Percentiles rank a stretch among this genome's conserved stretches.
Conservation (phyloP, 225 moss, liverwort and hornwort genomes). For the Sphagnum contortum region DNA sequence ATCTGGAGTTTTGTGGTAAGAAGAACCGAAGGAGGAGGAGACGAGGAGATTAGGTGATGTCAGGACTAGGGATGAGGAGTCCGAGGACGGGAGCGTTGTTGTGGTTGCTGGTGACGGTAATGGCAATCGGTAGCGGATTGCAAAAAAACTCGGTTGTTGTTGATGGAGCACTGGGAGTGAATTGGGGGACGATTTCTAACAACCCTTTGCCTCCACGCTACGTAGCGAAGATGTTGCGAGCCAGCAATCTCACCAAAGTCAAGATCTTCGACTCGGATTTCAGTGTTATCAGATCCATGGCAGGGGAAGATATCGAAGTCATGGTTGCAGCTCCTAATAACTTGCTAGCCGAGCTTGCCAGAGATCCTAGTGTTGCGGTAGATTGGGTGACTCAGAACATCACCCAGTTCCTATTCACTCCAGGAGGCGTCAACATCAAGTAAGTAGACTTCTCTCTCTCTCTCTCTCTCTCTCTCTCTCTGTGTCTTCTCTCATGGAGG, state of each 20-base stretch:
- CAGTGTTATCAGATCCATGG: constrained; percentile 44
- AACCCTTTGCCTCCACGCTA: constrained; percentile 54
- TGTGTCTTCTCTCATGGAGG: no score
- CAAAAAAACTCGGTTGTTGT: no score
- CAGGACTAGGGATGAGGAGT: no score
- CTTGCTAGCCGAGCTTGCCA: constrained; percentile 52
- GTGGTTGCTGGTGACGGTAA: no score
- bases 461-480: no score
- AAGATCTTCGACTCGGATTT: constrained; percentile 81
- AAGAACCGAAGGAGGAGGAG: no score
- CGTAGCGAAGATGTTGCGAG: constrained; percentile 57
- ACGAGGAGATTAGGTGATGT: no score
- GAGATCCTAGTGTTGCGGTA: constrained; percentile 31
- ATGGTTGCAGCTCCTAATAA: constrained; percentile 84
- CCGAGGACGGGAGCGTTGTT: no score
- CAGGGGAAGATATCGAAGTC: constrained; percentile 65
- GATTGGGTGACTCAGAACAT: constrained; percentile 77
- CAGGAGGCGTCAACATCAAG: constrained; percentile 89
- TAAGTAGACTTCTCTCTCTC: no score
- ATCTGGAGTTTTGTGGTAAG: no score
- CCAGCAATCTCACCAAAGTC: constrained; percentile 59
- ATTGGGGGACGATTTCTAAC: constrained; percentile 77
- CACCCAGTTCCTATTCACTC: constrained; percentile 31
- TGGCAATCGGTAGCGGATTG: no score
- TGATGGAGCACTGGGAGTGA: no score